phyloP scores from a whole-genome alignment of 768 basidiomycete species.

The Daedalea quercina region DNA sequence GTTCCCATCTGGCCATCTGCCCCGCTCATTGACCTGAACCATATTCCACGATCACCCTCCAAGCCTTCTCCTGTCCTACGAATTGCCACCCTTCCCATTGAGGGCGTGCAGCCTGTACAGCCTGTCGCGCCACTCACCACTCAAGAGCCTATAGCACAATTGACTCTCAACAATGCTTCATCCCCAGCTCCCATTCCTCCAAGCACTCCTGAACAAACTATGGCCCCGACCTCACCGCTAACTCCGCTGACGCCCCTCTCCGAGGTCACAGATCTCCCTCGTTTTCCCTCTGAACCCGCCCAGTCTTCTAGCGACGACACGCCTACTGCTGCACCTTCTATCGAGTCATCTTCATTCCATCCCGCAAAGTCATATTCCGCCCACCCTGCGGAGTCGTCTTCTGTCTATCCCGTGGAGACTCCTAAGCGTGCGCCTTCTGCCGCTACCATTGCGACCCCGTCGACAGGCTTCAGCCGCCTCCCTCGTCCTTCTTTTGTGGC shows the following conservation, averaged over 20 bases:
- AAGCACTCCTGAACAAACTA: not conserved
- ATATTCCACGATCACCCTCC: not conserved
- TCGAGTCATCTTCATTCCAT: not conserved
- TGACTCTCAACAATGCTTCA: not conserved
- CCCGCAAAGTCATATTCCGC: no score
- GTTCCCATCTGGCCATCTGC: not conserved
- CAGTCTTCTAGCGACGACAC: not conserved
- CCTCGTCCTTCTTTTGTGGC: not conserved
- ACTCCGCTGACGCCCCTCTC: not conserved
- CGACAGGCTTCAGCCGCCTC: not conserved
- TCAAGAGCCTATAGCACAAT: not conserved
- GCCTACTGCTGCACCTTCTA: not conserved
- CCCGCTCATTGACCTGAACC: not conserved
- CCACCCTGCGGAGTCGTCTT: no score
- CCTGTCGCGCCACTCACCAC: not conserved
- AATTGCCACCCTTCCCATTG: not conserved
- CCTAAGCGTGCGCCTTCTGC: not conserved
- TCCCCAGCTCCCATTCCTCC: not conserved
- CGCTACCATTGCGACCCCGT: not conserved
- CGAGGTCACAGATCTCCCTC: not conserved
- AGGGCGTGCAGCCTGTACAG: not conserved
- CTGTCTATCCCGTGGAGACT: not conserved
- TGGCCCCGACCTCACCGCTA: not conserved
- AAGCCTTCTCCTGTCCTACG: not conserved
- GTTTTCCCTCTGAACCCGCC: no score